A percentile compares a stretch with the other conserved stretches of the same genome.
Evolutionary conservation across 305 asterid genomes (phyloP).

Genomic region (Withania somnifera): DNA sequence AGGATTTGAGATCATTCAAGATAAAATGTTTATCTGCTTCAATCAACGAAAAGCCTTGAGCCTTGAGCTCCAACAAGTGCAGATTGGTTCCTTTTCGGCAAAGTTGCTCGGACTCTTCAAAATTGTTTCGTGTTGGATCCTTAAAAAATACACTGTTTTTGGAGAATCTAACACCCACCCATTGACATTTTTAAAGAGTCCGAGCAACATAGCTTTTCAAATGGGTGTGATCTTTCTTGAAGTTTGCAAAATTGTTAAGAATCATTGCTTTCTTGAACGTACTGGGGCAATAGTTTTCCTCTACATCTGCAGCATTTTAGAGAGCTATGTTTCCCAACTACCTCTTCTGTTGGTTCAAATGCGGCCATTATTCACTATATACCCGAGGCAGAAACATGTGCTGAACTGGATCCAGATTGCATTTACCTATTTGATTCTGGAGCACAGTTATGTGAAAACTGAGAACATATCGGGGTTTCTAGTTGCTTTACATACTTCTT

Average conservation of each 20-base stretch:
- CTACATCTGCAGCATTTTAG: slow-evolving; percentile 50
- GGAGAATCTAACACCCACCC: no score
- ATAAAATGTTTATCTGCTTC: not conserved
- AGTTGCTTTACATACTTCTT: not conserved
- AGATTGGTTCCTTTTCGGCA: not conserved
- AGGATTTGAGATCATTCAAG: not conserved
- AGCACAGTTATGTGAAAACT: slow-evolving; percentile 59
- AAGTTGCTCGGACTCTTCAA: no score
- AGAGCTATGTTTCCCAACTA: slow-evolving; percentile 91
- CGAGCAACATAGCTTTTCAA: no score
- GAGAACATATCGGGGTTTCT: not conserved
- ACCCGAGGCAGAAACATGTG: slow-evolving; percentile 71
- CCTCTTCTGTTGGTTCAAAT: slow-evolving; percentile 93
- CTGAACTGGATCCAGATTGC: slow-evolving; percentile 72
- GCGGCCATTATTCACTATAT: slow-evolving; percentile 84
- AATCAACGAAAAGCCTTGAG: not conserved
- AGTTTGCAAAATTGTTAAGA: not conserved
- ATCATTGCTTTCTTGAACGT: not conserved
- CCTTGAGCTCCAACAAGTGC: not conserved
- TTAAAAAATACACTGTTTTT: no score
- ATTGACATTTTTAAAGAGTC: no score
- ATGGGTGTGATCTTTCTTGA: not conserved
- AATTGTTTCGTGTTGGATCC: no score
- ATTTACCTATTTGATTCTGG: slow-evolving; percentile 95
- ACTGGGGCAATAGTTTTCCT: not conserved